Conservation (phyloP, 208 protist genomes). For the Trypanosoma vivax region DNA sequence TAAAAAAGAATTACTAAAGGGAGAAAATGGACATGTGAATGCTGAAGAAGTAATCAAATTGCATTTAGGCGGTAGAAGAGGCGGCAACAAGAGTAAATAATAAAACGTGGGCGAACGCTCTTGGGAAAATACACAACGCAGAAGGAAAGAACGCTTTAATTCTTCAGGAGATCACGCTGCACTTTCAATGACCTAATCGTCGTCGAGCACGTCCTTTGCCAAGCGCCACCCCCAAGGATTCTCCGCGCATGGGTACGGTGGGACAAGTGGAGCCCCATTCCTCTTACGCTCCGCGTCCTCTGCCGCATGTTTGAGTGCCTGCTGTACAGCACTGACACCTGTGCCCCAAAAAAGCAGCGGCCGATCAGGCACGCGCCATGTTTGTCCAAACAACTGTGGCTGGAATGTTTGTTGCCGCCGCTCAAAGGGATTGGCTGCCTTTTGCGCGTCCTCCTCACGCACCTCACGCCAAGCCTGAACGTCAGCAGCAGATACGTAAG, state of each 20-base stretch:
- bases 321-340: slow-evolving; percentile 63
- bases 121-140: neutral
- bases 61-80: neutral
- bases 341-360: slow-evolving; percentile 86
- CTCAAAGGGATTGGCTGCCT: slow-evolving; percentile 55
- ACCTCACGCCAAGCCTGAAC: slow-evolving; percentile 58
- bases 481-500: slow-evolving; percentile 75
- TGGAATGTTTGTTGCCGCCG: slow-evolving; percentile 23
- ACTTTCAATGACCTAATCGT: slow-evolving; percentile 14
- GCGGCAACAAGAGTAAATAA: neutral
- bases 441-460: slow-evolving; percentile 32
- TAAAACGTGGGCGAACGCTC: slow-evolving; percentile 2
- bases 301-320: slow-evolving; percentile 78
- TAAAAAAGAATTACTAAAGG: neutral
- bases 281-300: slow-evolving; percentile 60
- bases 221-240: slow-evolving; percentile 84
- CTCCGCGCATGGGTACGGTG: slow-evolving; percentile 77
- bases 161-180: neutral
- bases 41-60: neutral
- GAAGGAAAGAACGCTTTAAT: neutral
- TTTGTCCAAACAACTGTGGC: slow-evolving; percentile 59
- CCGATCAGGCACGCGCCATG: slow-evolving; percentile 67
- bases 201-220: slow-evolving; percentile 69
- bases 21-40: neutral
- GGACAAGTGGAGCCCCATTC: slow-evolving; percentile 41